phyloP scores from a whole-genome alignment of 2,329 filamentous ascomycete genomes.

The Calonectria pseudoreteaudii region DNA sequence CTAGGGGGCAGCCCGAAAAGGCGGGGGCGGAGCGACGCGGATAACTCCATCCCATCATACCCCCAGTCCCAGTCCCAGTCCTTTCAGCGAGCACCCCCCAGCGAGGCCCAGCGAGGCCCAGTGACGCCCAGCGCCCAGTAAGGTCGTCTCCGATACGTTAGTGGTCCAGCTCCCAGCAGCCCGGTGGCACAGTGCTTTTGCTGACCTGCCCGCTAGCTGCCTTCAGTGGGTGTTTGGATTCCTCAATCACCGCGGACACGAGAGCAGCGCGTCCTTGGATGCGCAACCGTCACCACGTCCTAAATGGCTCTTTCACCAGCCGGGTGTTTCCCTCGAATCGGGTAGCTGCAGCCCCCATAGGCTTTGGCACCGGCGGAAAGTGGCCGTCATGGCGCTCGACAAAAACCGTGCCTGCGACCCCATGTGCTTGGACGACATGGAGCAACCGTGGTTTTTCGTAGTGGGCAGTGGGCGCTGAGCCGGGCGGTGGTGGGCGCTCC shows the following conservation, averaged over 20 bases:
- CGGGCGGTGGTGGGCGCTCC: background rate
- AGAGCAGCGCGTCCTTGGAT: background rate
- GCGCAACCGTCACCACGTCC: background rate
- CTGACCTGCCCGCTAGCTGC: constrained; percentile 8
- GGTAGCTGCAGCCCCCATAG: background rate
- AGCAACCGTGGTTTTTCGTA: constrained; percentile 2
- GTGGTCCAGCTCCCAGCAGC: constrained; percentile 16
- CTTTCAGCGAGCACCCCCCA: background rate
- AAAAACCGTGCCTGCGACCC: constrained; percentile 5
- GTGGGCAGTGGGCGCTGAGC: constrained; percentile 9
- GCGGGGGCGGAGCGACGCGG: constrained; percentile 41
- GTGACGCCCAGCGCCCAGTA: background rate
- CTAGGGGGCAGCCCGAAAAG: constrained; percentile 36
- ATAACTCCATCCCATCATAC: constrained; percentile 9
- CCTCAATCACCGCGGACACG: background rate
- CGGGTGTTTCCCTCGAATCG: constrained; percentile 8
- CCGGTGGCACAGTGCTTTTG: constrained; percentile 15
- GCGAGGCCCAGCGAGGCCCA: background rate
- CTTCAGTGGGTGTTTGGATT: constrained; percentile 7
- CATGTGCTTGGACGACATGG: constrained; percentile 12
- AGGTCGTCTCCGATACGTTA: background rate
- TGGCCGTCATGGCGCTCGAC: constrained; percentile 13
- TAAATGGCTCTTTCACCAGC: background rate
- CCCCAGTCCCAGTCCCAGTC: background rate
- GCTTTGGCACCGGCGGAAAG: constrained; percentile 15